phyloP scores from a whole-genome alignment of 306 rosid species.

The Purshia tridentata region DNA sequence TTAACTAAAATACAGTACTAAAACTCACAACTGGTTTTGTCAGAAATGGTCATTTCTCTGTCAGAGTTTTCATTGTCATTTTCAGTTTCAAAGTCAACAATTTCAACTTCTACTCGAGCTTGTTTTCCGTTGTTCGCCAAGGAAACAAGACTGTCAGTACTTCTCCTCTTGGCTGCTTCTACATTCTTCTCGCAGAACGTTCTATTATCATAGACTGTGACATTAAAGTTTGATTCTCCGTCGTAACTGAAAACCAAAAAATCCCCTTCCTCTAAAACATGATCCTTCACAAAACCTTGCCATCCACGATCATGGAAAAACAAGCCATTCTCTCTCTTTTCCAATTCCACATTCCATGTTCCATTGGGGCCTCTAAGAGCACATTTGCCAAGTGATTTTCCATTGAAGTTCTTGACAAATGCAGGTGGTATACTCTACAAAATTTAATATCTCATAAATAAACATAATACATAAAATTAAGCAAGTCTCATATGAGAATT shows the following conservation, averaged over 20 bases:
- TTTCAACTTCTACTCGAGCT: not conserved
- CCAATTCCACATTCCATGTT: slow-evolving; percentile 59
- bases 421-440: slow-evolving; percentile 15
- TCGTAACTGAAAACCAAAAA: slow-evolving; percentile 75
- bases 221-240: slow-evolving; percentile 55
- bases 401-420: not conserved
- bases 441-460: not conserved
- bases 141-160: not conserved
- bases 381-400: slow-evolving; percentile 1
- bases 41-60: not conserved
- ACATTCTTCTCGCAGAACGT: not conserved
- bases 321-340: slow-evolving; percentile 48
- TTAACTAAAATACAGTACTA: not conserved
- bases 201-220: slow-evolving; percentile 30
- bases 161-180: not conserved
- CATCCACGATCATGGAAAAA: slow-evolving; percentile 63
- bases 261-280: slow-evolving; percentile 59
- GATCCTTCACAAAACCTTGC: slow-evolving; percentile 67
- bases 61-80: not conserved
- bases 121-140: not conserved
- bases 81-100: not conserved
- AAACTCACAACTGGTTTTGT: not conserved
- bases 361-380: slow-evolving; percentile 74
- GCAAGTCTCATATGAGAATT: not conserved
- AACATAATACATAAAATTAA: too few relatives aligned